Percentiles rank a stretch among this genome's conserved stretches.
These are phyloP conservation scores for Kuraishia floccosa DNA, from an alignment of 805 yeast genomes.

Conservation along the genomic window DNA sequence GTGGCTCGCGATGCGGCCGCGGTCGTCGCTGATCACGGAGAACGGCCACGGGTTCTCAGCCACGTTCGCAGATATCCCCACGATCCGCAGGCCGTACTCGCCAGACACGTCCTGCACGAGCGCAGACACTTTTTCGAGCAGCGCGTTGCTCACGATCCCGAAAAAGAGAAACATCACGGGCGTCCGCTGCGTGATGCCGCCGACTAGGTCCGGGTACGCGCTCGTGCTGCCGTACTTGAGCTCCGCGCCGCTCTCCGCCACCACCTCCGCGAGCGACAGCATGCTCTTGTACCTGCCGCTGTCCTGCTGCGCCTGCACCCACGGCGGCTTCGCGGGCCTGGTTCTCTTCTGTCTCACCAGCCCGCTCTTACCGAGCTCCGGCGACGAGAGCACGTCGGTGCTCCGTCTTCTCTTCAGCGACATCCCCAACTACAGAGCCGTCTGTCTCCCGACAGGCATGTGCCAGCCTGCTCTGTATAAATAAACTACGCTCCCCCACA, in stretches of 20 bases:
- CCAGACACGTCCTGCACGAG: not conserved
- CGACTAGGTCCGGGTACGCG: not conserved
- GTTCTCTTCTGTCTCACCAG: too few species aligned
- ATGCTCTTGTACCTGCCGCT: not conserved
- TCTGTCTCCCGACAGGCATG: too few species aligned
- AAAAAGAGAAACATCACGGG: constrained; percentile 1
- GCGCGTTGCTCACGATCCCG: not conserved
- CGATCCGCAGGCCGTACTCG: not conserved
- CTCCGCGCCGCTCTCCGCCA: too few species aligned
- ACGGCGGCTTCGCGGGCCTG: too few species aligned
- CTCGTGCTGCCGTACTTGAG: too few species aligned
- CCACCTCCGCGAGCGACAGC: not conserved
- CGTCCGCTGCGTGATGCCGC: not conserved
- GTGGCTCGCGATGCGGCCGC: constrained; percentile 1
- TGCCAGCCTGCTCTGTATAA: too few species aligned
- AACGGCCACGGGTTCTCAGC: constrained; percentile 1
- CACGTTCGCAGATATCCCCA: constrained; percentile 1
- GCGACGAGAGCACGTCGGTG: too few species aligned
- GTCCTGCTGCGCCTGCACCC: too few species aligned
- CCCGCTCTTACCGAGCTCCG: too few species aligned
- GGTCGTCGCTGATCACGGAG: constrained; percentile 1
- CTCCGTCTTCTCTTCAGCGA: not conserved
- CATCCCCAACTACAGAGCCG: too few species aligned
- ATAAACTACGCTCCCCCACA: too few species aligned
- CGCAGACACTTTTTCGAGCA: too few species aligned